A percentile compares a stretch with the other conserved stretches of the same genome.
Conservation (phyloP, 75 land plant species). For the Sequoiadendron giganteum region DNA sequence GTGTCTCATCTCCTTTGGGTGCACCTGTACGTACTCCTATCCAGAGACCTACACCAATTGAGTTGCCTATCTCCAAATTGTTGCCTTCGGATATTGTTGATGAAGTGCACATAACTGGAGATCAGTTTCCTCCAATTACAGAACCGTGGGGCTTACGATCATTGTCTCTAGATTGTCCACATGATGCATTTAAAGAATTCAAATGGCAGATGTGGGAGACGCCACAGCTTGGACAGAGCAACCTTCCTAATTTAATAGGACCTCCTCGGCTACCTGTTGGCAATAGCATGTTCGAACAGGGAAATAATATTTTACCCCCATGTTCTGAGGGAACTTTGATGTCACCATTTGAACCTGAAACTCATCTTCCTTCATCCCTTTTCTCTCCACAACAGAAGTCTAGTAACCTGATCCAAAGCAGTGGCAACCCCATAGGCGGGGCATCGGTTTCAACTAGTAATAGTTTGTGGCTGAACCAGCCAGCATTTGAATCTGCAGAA, state of each 20-base stretch:
- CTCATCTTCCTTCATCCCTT: constrained; percentile 22
- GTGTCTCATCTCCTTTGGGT: constrained; percentile 24
- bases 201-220: constrained; percentile 71
- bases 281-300: constrained; percentile 26
- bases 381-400: constrained; percentile 22
- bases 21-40: constrained; percentile 21
- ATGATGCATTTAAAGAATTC: constrained; percentile 32
- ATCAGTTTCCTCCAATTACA: constrained; percentile 19
- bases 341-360: constrained; percentile 29
- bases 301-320: constrained; percentile 32
- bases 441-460: constrained; percentile 26
- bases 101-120: constrained; percentile 22
- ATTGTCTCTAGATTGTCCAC: constrained; percentile 11
- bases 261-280: constrained; percentile 34
- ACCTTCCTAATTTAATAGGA: constrained; percentile 37
- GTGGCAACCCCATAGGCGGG: constrained; percentile 26
- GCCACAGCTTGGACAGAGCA: constrained; percentile 50
- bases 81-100: constrained; percentile 22
- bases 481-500: constrained; percentile 28
- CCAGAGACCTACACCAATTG: constrained; percentile 47
- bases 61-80: constrained; percentile 40
- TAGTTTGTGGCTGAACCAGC: constrained; percentile 42
- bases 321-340: constrained; percentile 21
- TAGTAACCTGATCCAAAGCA: constrained; percentile 11
- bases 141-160: constrained; percentile 23